Base-by-base conservation (phyloP, 129 eudicot genomes). In the Deinandra increscens region DNA sequence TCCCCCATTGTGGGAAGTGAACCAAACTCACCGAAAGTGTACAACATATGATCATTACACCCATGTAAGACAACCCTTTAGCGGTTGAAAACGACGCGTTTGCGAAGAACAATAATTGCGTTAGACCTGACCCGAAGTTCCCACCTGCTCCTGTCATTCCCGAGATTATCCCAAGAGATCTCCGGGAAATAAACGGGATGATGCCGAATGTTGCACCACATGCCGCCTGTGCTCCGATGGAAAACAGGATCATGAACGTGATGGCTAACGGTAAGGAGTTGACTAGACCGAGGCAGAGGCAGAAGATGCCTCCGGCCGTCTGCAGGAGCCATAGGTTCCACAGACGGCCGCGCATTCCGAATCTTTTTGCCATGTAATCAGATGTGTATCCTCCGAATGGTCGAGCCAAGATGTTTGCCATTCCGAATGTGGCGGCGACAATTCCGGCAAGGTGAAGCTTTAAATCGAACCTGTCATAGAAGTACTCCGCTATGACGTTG, bases 121-220 rank as follows among this genome's bases (percentile, higher is more conserved):
- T 85, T 69, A 88, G 61, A 4, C 96, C 91, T 0, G 87, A 72
- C 41, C 96, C 96, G 19, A 88, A 83, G 78, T 88, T 85, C 0
- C 96, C 96, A 0, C 96, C 91, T 3, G 96, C 95, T 1, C 90
- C 94, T 0, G 94, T 81, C 70, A 87, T 71, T 2, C 89, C 94
- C 0, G 84, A 84, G 4, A 87, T 74, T 18, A 87, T 53, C 0
- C 94, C 94, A 6, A 84, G 71, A 0, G 94, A 84, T 12, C 85
- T 62, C 20, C 88, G 80, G 9, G 88, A 84, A 46, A 84, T 55
- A 66, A 84, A 84, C 8, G 88, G 88, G 66, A 84, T 79, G 39
- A 84, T 74, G 55, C 85, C 88, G 14, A 77, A 84, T 31, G 85
- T 81, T 12, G 88, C 88, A 1, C 88, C 88, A 61, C 88, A 80